These are phyloP conservation scores for Thinopyrum elongatum DNA, from an alignment of 176 grass and related monocot species.

Conservation along the genomic window DNA sequence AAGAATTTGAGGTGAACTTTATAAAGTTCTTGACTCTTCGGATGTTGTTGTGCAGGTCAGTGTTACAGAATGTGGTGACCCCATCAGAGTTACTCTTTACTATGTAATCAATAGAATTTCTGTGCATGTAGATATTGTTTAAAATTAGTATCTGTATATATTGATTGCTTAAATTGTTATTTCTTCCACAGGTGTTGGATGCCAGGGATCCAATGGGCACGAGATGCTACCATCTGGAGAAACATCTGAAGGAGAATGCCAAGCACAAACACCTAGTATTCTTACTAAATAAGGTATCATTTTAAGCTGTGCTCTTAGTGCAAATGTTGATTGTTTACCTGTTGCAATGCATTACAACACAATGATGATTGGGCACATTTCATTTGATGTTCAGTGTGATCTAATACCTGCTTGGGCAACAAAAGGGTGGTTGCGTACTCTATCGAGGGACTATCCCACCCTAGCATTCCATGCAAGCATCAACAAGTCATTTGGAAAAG, in stretches of 20 bases:
- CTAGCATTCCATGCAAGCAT: conserved; percentile 93
- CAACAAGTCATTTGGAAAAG: no score
- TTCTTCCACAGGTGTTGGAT: no score
- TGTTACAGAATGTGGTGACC: not conserved
- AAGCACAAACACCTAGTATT: conserved; percentile 93
- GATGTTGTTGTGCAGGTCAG: conserved; percentile 86
- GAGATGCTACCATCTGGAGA: conserved; percentile 93
- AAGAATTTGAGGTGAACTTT: conserved; percentile 95
- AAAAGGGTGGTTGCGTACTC: conserved; percentile 84
- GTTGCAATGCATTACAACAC: not conserved
- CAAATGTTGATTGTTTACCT: not conserved
- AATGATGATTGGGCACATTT: conserved; percentile 16
- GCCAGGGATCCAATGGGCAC: no score
- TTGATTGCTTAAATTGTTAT: not conserved
- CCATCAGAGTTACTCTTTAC: not conserved
- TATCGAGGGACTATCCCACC: conserved; percentile 88
- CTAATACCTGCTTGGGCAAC: conserved; percentile 90
- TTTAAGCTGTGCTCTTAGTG: not conserved
- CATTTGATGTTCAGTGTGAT: conserved; percentile 64
- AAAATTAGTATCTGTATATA: not conserved
- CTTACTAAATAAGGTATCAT: conserved; percentile 83
- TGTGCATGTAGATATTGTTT: not conserved
- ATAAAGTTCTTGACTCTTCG: conserved; percentile 94
- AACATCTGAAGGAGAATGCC: conserved; percentile 80
- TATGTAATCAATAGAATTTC: not conserved